These are phyloP conservation scores for Cyclostephanos invisitatus DNA, from an alignment of 108 stramenopile genomes.

Conservation along the genomic window DNA sequence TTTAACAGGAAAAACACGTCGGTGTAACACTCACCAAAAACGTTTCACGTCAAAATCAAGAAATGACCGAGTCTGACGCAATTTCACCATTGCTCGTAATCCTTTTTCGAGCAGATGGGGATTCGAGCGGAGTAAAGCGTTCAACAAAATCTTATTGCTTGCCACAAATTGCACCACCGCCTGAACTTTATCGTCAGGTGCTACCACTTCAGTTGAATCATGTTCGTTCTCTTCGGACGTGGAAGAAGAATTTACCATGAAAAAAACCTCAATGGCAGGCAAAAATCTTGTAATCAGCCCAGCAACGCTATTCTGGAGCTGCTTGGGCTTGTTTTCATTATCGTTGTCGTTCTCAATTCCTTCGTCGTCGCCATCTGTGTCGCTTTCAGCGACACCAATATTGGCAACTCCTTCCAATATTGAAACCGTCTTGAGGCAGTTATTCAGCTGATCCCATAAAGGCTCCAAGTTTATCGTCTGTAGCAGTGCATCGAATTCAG, in stretches of 20 bases:
- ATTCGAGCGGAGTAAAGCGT: slow-evolving; percentile 88
- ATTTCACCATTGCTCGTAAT: slow-evolving; percentile 81
- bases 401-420: slow-evolving; percentile 75
- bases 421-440: slow-evolving; percentile 78
- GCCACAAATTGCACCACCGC: slow-evolving; percentile 87
- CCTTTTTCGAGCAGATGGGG: slow-evolving; percentile 86
- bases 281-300: slow-evolving; percentile 81
- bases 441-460: slow-evolving; percentile 80
- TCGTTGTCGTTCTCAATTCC: slow-evolving; percentile 43
- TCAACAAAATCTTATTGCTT: slow-evolving; percentile 86
- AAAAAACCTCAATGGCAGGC: slow-evolving; percentile 94
- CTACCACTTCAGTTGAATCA: slow-evolving; percentile 16
- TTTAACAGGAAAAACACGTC: too few species aligned
- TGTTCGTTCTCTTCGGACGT: slow-evolving; percentile 30
- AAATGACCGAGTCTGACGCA: slow-evolving; percentile 78
- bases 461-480: slow-evolving; percentile 69
- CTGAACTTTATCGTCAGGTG: slow-evolving; percentile 36
- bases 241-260: slow-evolving; percentile 83
- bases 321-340: slow-evolving; percentile 54
- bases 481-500: slow-evolving; percentile 67
- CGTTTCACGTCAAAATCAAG: slow-evolving; percentile 97
- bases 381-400: slow-evolving; percentile 56
- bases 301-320: slow-evolving; percentile 82
- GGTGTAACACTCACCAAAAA: neutral
- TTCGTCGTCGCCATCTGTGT: slow-evolving; percentile 37